A percentile compares a stretch with the other conserved stretches of the same genome.
phyloP scores from a whole-genome alignment of 768 basidiomycete genomes.

The Mycena olivaceomarginata region DNA sequence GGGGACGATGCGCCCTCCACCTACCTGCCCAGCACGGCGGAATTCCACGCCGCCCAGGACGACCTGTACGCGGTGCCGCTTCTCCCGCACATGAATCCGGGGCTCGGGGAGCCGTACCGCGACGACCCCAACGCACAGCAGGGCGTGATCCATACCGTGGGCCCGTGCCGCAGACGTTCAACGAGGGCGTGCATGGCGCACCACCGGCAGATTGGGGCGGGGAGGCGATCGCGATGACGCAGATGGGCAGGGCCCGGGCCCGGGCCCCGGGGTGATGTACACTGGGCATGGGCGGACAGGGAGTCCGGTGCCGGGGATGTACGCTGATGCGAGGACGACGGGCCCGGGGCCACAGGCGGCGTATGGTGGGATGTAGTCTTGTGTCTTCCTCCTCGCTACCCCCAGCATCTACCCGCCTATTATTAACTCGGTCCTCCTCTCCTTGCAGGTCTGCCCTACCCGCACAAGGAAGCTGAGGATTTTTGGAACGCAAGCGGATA shows the following conservation, averaged over 20 bases:
- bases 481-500: too few relatives aligned
- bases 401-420: too few relatives aligned
- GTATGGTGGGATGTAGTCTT: slow-evolving; percentile 37
- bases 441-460: too few relatives aligned
- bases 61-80: slow-evolving; percentile 92
- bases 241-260: slow-evolving; percentile 66
- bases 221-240: slow-evolving; percentile 87
- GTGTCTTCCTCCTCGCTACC: too few relatives aligned
- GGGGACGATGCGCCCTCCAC: slow-evolving; percentile 65
- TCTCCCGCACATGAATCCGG: slow-evolving; percentile 87
- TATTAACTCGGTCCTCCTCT: too few relatives aligned
- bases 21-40: slow-evolving; percentile 69
- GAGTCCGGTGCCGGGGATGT: slow-evolving; percentile 56
- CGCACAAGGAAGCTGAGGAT: too few relatives aligned
- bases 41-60: slow-evolving; percentile 65
- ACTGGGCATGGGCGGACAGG: slow-evolving; percentile 48
- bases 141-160: slow-evolving; percentile 91
- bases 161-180: slow-evolving; percentile 81
- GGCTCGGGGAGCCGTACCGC: slow-evolving; percentile 79
- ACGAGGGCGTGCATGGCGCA: slow-evolving; percentile 57
- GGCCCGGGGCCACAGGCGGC: slow-evolving; percentile 65
- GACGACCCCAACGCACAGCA: slow-evolving; percentile 74
- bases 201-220: slow-evolving; percentile 58
- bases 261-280: slow-evolving; percentile 61
- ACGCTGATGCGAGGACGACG: slow-evolving; percentile 54